These are phyloP conservation scores for Coniosporium tulheliwenetii DNA, from an alignment of 2,329 filamentous ascomycete genomes.

Conservation along the genomic window DNA sequence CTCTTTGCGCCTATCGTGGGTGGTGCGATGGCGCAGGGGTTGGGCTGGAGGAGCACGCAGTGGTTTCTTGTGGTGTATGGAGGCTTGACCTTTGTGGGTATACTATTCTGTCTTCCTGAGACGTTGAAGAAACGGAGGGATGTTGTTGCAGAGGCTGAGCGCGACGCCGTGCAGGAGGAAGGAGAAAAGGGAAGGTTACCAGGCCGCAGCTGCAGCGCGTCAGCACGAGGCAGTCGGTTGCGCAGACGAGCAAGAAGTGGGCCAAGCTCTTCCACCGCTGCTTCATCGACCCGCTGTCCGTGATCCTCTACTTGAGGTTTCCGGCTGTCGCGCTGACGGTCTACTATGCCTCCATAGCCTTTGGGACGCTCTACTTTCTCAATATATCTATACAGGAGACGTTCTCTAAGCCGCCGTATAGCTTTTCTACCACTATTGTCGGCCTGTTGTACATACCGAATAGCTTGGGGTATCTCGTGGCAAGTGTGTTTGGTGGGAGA, in stretches of 20 bases:
- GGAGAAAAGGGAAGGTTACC: conserved; percentile 8
- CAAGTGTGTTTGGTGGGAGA: conserved; percentile 52
- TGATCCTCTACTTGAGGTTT: conserved; percentile 57
- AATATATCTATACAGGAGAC: conserved; percentile 63
- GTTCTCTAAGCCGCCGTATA: conserved; percentile 52
- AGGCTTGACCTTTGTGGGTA: conserved; percentile 35
- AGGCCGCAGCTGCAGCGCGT: conserved; percentile 25
- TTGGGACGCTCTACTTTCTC: conserved; percentile 58
- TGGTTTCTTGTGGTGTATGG: conserved; percentile 66
- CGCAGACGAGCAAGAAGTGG: conserved; percentile 38
- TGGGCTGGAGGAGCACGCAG: conserved; percentile 62
- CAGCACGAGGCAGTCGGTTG: conserved; percentile 47
- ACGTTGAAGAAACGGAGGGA: conserved; percentile 30
- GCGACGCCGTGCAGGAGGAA: conserved; percentile 5
- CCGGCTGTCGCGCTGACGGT: conserved; percentile 60
- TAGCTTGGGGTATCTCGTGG: conserved; percentile 55
- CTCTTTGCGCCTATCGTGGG: conserved; percentile 64
- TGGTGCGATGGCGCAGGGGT: conserved; percentile 50
- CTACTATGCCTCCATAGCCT: conserved; percentile 58
- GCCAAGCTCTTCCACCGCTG: conserved; percentile 40
- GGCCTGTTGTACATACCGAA: conserved; percentile 66
- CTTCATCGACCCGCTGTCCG: conserved; percentile 56
- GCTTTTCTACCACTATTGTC: conserved; percentile 50
- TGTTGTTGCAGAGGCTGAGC: conserved; percentile 14
- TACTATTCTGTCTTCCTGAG: conserved; percentile 50